phyloP scores from a whole-genome alignment of 2,329 filamentous ascomycete genomes.

The Coleophoma crateriformis region DNA sequence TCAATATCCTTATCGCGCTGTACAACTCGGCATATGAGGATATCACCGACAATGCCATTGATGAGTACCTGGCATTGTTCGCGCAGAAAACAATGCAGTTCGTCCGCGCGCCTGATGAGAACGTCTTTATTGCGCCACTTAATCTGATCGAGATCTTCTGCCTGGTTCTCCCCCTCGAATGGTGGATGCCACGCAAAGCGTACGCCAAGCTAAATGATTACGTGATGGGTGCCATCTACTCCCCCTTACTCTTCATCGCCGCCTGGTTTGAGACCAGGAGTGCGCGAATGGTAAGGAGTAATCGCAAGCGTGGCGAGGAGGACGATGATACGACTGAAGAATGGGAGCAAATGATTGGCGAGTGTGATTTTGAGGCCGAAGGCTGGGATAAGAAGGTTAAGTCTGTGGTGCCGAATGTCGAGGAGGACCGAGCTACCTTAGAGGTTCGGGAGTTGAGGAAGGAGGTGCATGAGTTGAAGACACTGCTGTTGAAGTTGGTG shows the following conservation, averaged over 20 bases:
- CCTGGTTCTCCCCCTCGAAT: conserved; percentile 79
- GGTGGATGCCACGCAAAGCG: conserved; percentile 74
- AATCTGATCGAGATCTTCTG: conserved; percentile 86
- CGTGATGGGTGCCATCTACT: conserved; percentile 83
- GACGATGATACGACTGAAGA: conserved; percentile 88
- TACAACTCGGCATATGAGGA: conserved; percentile 95
- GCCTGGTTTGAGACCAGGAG: conserved; percentile 65
- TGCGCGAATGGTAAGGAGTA: conserved; percentile 63
- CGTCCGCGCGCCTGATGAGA: conserved; percentile 93
- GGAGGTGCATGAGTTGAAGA: conserved; percentile 54
- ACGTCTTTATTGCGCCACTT: conserved; percentile 94
- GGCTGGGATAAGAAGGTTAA: conserved; percentile 81
- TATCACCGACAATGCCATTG: conserved; percentile 76
- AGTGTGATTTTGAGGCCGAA: conserved; percentile 75
- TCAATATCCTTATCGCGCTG: conserved; percentile 94
- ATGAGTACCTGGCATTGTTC: conserved; percentile 93
- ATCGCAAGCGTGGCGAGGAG: conserved; percentile 73
- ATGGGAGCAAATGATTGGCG: conserved; percentile 77
- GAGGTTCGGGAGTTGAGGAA: conserved; percentile 57
- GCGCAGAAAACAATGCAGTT: conserved; percentile 95
- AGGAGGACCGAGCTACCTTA: conserved; percentile 68
- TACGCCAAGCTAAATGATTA: conserved; percentile 85
- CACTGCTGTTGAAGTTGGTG: conserved; percentile 19
- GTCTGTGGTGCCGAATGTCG: conserved; percentile 73
- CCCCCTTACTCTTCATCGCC: conserved; percentile 73